Percentiles rank a stretch among this genome's conserved stretches.
Conservation (phyloP, 305 asterid genomes). For the Stenogyne calaminthoides region DNA sequence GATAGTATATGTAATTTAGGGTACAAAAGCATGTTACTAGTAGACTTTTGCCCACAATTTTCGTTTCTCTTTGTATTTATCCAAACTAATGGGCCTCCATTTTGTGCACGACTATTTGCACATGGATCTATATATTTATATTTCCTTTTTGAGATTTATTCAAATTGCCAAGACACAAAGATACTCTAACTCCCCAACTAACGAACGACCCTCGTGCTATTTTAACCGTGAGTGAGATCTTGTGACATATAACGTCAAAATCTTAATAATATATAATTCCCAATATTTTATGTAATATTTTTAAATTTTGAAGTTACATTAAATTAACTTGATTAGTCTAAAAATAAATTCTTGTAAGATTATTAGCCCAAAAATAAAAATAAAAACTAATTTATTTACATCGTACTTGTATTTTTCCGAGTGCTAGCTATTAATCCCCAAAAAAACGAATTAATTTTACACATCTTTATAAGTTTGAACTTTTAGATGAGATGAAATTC, state of each 20-base stretch:
- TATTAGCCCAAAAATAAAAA: no score
- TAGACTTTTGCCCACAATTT: slow-evolving; percentile 34
- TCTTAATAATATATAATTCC: not conserved
- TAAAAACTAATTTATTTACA: no score
- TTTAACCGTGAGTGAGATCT: not conserved
- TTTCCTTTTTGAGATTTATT: no score
- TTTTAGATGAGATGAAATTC: no score
- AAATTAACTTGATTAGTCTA: no score
- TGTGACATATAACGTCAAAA: not conserved
- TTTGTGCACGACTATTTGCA: slow-evolving; percentile 42
- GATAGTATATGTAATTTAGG: slow-evolving; percentile 23
- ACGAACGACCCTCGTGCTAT: not conserved
- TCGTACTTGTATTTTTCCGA: no score
- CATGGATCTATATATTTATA: slow-evolving; percentile 30
- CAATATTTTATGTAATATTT: no score
- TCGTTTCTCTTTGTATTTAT: slow-evolving; percentile 12
- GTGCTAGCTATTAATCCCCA: no score
- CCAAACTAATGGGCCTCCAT: slow-evolving; percentile 44
- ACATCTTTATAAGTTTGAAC: no score
- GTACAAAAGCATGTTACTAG: slow-evolving; percentile 37
- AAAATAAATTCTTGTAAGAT: no score
- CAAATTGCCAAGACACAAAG: slow-evolving; percentile 25
- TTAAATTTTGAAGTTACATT: no score
- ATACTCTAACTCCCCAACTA: slow-evolving; percentile 10
- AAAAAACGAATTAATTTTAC: no score